Base-by-base conservation (phyloP, 306 rosid species). In the Rubus parviflorus region DNA sequence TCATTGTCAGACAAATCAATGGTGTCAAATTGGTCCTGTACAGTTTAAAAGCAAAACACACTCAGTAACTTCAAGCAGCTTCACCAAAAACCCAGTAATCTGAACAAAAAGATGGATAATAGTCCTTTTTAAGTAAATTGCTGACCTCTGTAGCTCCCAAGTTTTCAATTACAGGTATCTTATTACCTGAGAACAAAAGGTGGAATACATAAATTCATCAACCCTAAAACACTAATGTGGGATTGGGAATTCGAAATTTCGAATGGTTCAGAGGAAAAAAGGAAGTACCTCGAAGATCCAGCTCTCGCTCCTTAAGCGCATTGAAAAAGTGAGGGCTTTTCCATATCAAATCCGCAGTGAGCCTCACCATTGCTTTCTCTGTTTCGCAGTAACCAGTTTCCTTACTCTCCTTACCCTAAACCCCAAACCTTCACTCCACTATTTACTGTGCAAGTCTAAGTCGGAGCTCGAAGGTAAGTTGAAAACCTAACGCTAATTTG, bases 291-390 rank as follows among this genome's bases (percentile, higher is more conserved):
- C 97, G 89, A 66, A 94, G 95, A 79, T 94, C 98, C 70, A 94
- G 84, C 87, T 94, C 98, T 20, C 97, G 88, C 68, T 92, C 98
- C 80, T 89, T 92, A 5, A 94, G 63, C 38, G 98, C 89, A 76
- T 94, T 94, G 89, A 94, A 90, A 76, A 94, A 92, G 80, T 94
- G 98, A 72, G 98, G 97, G 85, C 98, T 92, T 82, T 94, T 94
- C 98, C 98, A 94, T 40, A 94, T 78, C 78, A 94, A 85, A 75
- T 94, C 97, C 49, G 96, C 98, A 6, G 90, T 89, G 75, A 92
- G 93, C 54, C 97, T 90, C 81, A 90, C 98, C 98, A 94, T 94
- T 67, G 70, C 49, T 71, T 43, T 19, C 54, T 41, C 43, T 41
- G 48, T 40, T 30, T 45, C 17, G 49, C 68, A 41, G 43, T 43